A percentile compares a stretch with the other conserved stretches of the same genome.
Evolutionary conservation across 1,139 yeast genomes (phyloP).

Genomic region (Protomyces lactucae-debilis): DNA sequence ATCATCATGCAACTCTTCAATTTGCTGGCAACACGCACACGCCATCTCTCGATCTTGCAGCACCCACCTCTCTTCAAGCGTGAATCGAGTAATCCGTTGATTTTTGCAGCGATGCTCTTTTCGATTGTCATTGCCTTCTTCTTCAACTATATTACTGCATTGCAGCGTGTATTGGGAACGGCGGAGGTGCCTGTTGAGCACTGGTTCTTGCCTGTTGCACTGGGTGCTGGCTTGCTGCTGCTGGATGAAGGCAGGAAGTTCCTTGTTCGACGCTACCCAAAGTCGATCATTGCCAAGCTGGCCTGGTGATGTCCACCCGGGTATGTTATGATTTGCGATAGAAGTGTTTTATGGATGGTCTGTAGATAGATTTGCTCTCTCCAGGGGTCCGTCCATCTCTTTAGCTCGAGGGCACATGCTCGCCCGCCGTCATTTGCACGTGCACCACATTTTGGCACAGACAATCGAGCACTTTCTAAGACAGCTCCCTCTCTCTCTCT

Average conservation of each 20-base stretch:
- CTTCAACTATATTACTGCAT: conserved; percentile 47
- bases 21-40: conserved; percentile 47
- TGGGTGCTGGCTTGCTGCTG: conserved; percentile 44
- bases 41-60: conserved; percentile 47
- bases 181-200: conserved; percentile 48
- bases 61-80: conserved; percentile 41
- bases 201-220: conserved; percentile 49
- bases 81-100: conserved; percentile 36
- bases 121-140: conserved; percentile 47
- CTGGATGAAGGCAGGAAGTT: conserved; percentile 48
- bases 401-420: no score
- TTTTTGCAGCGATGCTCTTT: conserved; percentile 43
- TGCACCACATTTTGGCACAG: no score
- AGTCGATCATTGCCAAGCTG: conserved; percentile 42
- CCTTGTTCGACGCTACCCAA: conserved; percentile 43
- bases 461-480: no score
- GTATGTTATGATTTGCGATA: no score
- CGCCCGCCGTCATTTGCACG: no score
- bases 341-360: no score
- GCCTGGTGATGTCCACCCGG: conserved; percentile 42
- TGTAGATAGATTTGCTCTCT: no score
- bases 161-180: conserved; percentile 44
- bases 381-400: no score
- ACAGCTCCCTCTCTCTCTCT: not conserved
- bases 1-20: conserved; percentile 52